Conservation (phyloP, 495 filamentous ascomycete genomes). For the Penicillium angulare region DNA sequence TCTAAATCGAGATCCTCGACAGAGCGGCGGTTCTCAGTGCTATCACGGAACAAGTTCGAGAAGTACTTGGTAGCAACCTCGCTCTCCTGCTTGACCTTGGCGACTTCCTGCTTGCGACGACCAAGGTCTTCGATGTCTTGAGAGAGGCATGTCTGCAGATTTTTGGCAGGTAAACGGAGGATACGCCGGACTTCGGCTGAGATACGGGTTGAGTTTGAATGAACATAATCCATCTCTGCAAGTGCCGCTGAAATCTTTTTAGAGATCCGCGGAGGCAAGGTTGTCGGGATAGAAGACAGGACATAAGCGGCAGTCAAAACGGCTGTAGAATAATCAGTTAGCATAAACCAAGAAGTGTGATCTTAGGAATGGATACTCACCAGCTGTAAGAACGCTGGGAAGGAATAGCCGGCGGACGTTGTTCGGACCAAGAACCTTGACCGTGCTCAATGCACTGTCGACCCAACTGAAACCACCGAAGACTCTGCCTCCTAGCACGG, state of each 20-base stretch:
- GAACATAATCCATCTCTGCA: slow-evolving; percentile 82
- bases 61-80: slow-evolving; percentile 84
- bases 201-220: slow-evolving; percentile 81
- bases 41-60: slow-evolving; percentile 75
- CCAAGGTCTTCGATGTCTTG: slow-evolving; percentile 80
- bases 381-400: slow-evolving; percentile 72
- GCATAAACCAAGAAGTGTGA: neutral
- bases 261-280: slow-evolving; percentile 82
- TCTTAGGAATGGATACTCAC: slow-evolving; percentile 54
- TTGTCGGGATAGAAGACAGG: slow-evolving; percentile 78
- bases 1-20: slow-evolving; percentile 84
- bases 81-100: slow-evolving; percentile 70
- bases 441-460: slow-evolving; percentile 78
- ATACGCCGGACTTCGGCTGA: slow-evolving; percentile 80
- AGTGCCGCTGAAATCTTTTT: slow-evolving; percentile 80
- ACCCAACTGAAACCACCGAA: slow-evolving; percentile 85
- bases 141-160: slow-evolving; percentile 74
- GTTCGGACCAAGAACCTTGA: slow-evolving; percentile 76
- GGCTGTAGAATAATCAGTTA: slow-evolving; percentile 51
- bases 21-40: slow-evolving; percentile 63
- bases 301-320: slow-evolving; percentile 73
- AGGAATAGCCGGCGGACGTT: slow-evolving; percentile 79
- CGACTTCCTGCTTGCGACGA: slow-evolving; percentile 72
- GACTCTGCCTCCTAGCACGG: slow-evolving; percentile 75
- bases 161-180: slow-evolving; percentile 78